Percentiles rank a stretch among this genome's conserved stretches.
These are phyloP conservation scores for Moricandia moricandioides DNA, from an alignment of 345 rosid species.

Conservation along the genomic window DNA sequence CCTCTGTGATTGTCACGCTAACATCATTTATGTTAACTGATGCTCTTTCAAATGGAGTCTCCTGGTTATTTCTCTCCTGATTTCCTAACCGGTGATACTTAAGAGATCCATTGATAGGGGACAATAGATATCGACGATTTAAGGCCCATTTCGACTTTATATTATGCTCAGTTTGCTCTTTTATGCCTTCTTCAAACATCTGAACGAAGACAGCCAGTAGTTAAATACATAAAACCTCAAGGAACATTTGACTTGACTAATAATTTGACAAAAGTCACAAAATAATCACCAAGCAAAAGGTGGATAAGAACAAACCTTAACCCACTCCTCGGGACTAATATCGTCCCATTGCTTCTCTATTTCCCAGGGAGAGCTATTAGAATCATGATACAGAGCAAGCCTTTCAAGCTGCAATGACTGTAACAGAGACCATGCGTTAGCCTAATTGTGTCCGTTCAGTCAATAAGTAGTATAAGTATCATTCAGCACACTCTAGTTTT, in stretches of 20 bases:
- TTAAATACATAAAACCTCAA: slow-evolving; percentile 10
- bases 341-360: slow-evolving; percentile 87
- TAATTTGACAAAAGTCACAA: neutral
- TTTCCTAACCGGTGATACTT: slow-evolving; percentile 96
- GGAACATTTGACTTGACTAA: slow-evolving; percentile 13
- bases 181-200: slow-evolving; percentile 98
- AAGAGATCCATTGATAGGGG: slow-evolving; percentile 90
- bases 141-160: slow-evolving; percentile 67
- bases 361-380: slow-evolving; percentile 77
- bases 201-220: slow-evolving; percentile 30
- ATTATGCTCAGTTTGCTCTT: slow-evolving; percentile 51
- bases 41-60: slow-evolving; percentile 91
- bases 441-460: slow-evolving; percentile 10
- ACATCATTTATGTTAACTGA: slow-evolving; percentile 80
- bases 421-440: slow-evolving; percentile 35
- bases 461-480: slow-evolving; percentile 19
- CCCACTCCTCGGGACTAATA: slow-evolving; percentile 85
- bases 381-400: slow-evolving; percentile 93
- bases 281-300: slow-evolving; percentile 6
- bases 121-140: slow-evolving; percentile 70
- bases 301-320: slow-evolving; percentile 64
- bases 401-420: slow-evolving; percentile 96
- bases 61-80: slow-evolving; percentile 88
- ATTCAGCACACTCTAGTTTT: slow-evolving; percentile 8
- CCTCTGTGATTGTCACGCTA: slow-evolving; percentile 82